Percentiles rank a stretch among this genome's conserved stretches.
Conservation (phyloP, 2,329 filamentous ascomycete genomes). For the Juglanconis oblonga region DNA sequence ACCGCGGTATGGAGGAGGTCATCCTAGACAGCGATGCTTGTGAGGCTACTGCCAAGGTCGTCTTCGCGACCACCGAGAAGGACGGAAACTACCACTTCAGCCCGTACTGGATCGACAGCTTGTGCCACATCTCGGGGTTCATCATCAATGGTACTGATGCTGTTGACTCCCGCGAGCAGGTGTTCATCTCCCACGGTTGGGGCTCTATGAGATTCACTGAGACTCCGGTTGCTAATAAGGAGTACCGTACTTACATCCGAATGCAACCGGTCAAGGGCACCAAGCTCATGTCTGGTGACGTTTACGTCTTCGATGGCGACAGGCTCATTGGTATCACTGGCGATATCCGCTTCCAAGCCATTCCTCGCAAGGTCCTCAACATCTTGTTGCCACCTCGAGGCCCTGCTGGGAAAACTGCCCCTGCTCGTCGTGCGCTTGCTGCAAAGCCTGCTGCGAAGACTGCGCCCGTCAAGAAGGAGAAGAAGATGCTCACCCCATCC, state of each 20-base stretch:
- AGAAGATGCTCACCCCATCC: slow-evolving; percentile 43
- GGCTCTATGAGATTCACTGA: slow-evolving; percentile 49
- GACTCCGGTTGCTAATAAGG: slow-evolving; percentile 41
- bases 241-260: slow-evolving; percentile 54
- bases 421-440: slow-evolving; percentile 27
- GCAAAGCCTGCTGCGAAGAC: slow-evolving; percentile 29
- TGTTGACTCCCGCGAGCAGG: slow-evolving; percentile 51
- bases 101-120: slow-evolving; percentile 58
- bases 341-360: slow-evolving; percentile 65
- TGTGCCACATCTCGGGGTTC: slow-evolving; percentile 59
- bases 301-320: slow-evolving; percentile 53
- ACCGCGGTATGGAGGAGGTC: slow-evolving; percentile 58
- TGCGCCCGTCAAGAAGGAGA: slow-evolving; percentile 33
- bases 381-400: slow-evolving; percentile 63
- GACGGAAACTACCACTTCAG: slow-evolving; percentile 54
- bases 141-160: slow-evolving; percentile 58
- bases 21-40: slow-evolving; percentile 46
- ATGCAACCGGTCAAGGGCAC: slow-evolving; percentile 53
- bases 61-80: slow-evolving; percentile 44
- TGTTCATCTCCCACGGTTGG: slow-evolving; percentile 62
- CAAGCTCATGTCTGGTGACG: slow-evolving; percentile 52
- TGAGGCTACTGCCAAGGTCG: slow-evolving; percentile 41
- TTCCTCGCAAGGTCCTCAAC: slow-evolving; percentile 64
- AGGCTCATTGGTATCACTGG: slow-evolving; percentile 45
- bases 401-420: slow-evolving; percentile 31